Evolutionary conservation across 2,329 filamentous ascomycete genomes (phyloP), one percentile per base, ranked within the genome.

Genomic region (Arthrobotrys megalospora): DNA sequence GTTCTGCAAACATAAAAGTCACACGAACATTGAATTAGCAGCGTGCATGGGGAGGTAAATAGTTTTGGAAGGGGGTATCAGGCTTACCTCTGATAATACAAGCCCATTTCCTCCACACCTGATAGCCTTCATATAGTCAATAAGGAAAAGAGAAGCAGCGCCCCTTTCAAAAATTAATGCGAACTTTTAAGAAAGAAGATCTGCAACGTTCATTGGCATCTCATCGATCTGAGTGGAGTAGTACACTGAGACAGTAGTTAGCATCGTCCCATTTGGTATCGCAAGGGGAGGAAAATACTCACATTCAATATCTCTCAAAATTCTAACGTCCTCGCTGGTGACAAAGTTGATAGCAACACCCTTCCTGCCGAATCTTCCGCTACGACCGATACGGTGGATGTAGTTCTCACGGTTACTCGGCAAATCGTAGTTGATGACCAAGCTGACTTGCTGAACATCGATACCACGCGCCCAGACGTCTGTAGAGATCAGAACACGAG

Each of bases 281-380:
- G 1, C 19, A n/a, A 5, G 68, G 67, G 38, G 88, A 91, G 86
- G 53, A 48, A 5, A 36, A 55, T 48, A 81, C 82, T 55, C 87
- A 94, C 92, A 87, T 87, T 99, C 96, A 83, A 99, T 99, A 84
- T 99, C 96, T 81, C 96, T 91, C 83, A 99, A 88, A 84, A 99
- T 99, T 84, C 96, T 92, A 77, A 99, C 96, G 84, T 99, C 96
- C 82, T 99, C 96, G 83, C 93, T 96, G 1, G 96, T 99, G 81
- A 99, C 96, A 83, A 99, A 99, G 88, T 99, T 99, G 88, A 99
- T 99, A 43, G 96, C 96, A 81, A 99, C 96, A 89, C 96, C 96
- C 88, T 99, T 99, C 83, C 96, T 90, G 83, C 96, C 96, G 83
- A 99, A 99, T 81, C 96, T 90, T 82, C 96, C 96, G 84, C 93